Base-by-base conservation (phyloP, 805 yeast species). In the Teunomyces cretensis region DNA sequence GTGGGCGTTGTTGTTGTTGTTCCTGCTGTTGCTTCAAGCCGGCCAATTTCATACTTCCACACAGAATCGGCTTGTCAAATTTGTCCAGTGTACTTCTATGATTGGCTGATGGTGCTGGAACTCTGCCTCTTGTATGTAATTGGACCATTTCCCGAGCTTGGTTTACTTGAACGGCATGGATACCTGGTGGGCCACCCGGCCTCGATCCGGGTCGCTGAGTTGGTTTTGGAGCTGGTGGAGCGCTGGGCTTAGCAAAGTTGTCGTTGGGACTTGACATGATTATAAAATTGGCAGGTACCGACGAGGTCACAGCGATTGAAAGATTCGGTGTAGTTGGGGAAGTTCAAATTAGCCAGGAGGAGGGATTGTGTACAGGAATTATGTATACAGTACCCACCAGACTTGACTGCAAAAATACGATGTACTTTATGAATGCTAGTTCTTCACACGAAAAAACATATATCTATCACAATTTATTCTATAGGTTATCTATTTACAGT, bases 81-180 rank as follows among this genome's bases (percentile, higher is more conserved):
- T 35, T 35, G 9, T 35, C 16, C 7, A 4, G n/a, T 11, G 9
- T 22, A 7, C 12, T 6, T 35, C 9, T 14, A 12, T 24, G 15
- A 13, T 15, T 13, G 6, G 17, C 26, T 15, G 36, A 9, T 11
- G n/a, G 32, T 15, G 41, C 37, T 33, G 60, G 56, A 5, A 30
- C 40, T 46, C 84, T 59, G 8, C 75, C 74, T 42, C 72, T 66
- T 0, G 81, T 72, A 31, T 80, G 80, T 38, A 75, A 44, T 28
- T 56, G 56, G 38, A 76, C 81, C 82, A 85, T 75, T 52, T 83
- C 82, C 45, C 90, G 69, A 2, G 92, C 92, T 22, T 77, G 62
- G 49, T 73, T 73, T 4, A 84, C 70, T 49, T 82, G 83, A 3
- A 80, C 67, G 0, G 84, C 79, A 30, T 73, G 69, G 27, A 84